These are phyloP conservation scores for Xylaria sp. DNA, from an alignment of 2,329 filamentous ascomycete species.

Conservation along the genomic window DNA sequence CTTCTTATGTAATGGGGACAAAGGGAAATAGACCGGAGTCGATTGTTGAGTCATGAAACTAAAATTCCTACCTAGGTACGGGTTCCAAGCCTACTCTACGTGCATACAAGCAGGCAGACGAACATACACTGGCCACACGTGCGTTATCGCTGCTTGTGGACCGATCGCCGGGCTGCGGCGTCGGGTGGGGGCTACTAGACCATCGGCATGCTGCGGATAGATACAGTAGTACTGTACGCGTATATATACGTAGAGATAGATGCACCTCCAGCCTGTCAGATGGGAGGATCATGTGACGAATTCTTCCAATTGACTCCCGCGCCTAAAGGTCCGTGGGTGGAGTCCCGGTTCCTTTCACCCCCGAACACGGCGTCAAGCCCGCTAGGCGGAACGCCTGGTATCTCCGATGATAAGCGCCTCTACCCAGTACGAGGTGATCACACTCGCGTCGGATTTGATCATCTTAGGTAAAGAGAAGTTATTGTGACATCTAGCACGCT, in stretches of 20 bases:
- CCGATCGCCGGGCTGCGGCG: conserved; percentile 10
- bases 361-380: conserved; percentile 10
- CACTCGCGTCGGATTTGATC: background rate
- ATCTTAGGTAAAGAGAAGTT: conserved; percentile 23
- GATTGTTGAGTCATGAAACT: no score
- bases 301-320: background rate
- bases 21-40: background rate
- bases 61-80: no score
- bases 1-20: conserved; percentile 21
- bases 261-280: background rate
- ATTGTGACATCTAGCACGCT: conserved; percentile 4
- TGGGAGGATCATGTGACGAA: conserved; percentile 6
- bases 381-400: conserved; percentile 14
- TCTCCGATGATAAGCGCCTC: conserved; percentile 33
- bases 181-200: conserved; percentile 3
- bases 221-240: background rate
- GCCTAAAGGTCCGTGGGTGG: conserved; percentile 9
- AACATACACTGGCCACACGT: background rate
- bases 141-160: conserved; percentile 1
- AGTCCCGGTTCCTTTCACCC: conserved; percentile 15
- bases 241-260: background rate
- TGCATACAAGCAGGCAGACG: background rate
- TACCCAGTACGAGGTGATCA: conserved; percentile 20
- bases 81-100: no score
- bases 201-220: background rate